phyloP scores from a whole-genome alignment of 306 rosid species.

The Bauhinia variegata region DNA sequence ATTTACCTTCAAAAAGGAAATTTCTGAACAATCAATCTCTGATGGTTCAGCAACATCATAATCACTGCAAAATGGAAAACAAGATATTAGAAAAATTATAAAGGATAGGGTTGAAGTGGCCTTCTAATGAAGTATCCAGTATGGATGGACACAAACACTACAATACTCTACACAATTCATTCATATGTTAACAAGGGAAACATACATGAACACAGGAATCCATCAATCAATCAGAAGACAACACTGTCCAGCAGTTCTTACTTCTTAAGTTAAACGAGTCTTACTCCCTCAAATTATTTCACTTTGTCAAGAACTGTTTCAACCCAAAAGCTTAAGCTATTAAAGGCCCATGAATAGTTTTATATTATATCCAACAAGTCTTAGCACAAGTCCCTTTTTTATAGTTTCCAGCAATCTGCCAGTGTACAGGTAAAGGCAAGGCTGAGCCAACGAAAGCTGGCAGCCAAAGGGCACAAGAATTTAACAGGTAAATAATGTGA shows the following conservation, averaged over 20 bases:
- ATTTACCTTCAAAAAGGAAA: constrained; percentile 56
- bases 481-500: too few relatives aligned
- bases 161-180: too few relatives aligned
- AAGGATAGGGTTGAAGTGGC: constrained; percentile 24
- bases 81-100: constrained; percentile 27
- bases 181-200: background rate
- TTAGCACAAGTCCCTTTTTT: too few relatives aligned
- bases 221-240: constrained; percentile 17
- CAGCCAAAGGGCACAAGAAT: too few relatives aligned
- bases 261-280: background rate
- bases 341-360: too few relatives aligned
- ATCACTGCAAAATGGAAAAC: constrained; percentile 55
- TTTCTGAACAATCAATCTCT: constrained; percentile 53
- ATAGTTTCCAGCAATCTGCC: too few relatives aligned
- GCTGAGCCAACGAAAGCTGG: too few relatives aligned
- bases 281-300: background rate
- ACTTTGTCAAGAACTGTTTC: too few relatives aligned
- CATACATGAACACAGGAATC: background rate
- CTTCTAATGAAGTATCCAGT: constrained; percentile 7
- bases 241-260: background rate
- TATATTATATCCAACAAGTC: too few relatives aligned
- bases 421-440: too few relatives aligned
- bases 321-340: too few relatives aligned
- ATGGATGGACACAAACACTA: background rate
- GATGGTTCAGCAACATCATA: constrained; percentile 51